phyloP scores from a whole-genome alignment of 2,329 filamentous ascomycete species.

The Albophoma yamanashiensis region DNA sequence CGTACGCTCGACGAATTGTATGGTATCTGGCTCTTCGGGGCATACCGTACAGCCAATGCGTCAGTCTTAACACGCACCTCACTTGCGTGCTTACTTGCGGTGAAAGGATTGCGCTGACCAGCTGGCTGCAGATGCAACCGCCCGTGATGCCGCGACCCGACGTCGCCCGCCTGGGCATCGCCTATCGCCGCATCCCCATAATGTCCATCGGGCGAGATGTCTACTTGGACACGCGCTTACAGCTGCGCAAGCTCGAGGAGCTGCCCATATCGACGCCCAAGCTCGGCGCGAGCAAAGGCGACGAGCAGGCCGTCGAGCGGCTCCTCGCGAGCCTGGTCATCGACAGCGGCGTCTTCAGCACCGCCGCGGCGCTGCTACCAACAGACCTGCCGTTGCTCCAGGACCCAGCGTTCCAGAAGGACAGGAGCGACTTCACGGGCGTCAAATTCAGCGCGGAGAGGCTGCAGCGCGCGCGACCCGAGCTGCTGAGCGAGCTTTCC shows the following conservation, averaged over 20 bases:
- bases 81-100: background rate
- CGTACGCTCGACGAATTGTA: constrained; percentile 50
- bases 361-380: constrained; percentile 46
- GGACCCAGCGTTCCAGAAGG: constrained; percentile 48
- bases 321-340: constrained; percentile 46
- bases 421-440: constrained; percentile 34
- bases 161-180: constrained; percentile 46
- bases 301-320: constrained; percentile 36
- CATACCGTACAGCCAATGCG: constrained; percentile 58
- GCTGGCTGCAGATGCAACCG: constrained; percentile 46
- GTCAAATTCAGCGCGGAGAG: constrained; percentile 12
- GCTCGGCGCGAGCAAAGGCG: constrained; percentile 23
- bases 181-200: constrained; percentile 60
- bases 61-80: constrained; percentile 24
- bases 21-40: constrained; percentile 60
- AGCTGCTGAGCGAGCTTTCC: constrained; percentile 44
- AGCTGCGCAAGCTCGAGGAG: constrained; percentile 52
- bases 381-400: constrained; percentile 39
- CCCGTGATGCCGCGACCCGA: constrained; percentile 56
- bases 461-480: constrained; percentile 28
- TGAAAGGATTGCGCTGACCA: background rate
- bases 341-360: constrained; percentile 46
- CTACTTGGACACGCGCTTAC: constrained; percentile 60
- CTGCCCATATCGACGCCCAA: constrained; percentile 34
- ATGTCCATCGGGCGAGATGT: constrained; percentile 55